Evolutionary conservation across 805 yeast species (phyloP).

Genomic region (Candida palmyrensis): DNA sequence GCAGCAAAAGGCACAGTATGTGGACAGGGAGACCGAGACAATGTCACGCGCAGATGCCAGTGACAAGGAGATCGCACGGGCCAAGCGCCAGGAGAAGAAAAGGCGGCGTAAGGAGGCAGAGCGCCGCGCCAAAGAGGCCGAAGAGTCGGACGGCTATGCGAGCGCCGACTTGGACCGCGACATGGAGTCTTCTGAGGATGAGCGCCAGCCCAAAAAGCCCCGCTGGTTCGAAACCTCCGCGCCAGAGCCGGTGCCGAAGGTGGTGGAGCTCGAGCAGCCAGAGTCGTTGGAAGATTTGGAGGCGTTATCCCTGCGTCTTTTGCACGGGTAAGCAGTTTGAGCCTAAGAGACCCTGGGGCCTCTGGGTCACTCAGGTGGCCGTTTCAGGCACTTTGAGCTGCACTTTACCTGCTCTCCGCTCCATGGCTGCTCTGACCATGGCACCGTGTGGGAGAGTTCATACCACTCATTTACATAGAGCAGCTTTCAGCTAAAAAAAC

Average conservation of each 20-base stretch:
- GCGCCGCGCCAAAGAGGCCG: constrained; percentile 44
- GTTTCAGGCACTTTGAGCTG: too few relatives aligned
- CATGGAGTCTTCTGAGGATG: constrained; percentile 32
- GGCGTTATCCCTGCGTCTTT: constrained; percentile 62
- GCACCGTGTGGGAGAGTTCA: too few relatives aligned
- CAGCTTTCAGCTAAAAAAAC: too few relatives aligned
- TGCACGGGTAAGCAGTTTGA: too few relatives aligned
- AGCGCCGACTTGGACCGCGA: constrained; percentile 42
- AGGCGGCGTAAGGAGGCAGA: constrained; percentile 81
- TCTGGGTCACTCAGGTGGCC: too few relatives aligned
- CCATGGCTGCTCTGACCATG: too few relatives aligned
- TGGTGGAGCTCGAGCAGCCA: constrained; percentile 81
- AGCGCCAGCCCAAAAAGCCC: constrained; percentile 31
- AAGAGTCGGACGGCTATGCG: constrained; percentile 28
- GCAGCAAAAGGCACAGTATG: constrained; percentile 61
- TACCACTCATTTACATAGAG: too few relatives aligned
- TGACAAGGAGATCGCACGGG: constrained; percentile 74
- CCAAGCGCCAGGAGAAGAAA: constrained; percentile 82
- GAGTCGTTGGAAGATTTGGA: constrained; percentile 91
- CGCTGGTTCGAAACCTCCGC: constrained; percentile 45
- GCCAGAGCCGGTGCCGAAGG: constrained; percentile 20
- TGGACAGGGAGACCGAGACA: constrained; percentile 56
- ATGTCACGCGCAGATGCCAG: constrained; percentile 70
- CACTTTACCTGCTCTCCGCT: too few relatives aligned
- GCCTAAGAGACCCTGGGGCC: too few relatives aligned